Conservation (phyloP, 345 rosid genomes). For the Isatis tinctoria region DNA sequence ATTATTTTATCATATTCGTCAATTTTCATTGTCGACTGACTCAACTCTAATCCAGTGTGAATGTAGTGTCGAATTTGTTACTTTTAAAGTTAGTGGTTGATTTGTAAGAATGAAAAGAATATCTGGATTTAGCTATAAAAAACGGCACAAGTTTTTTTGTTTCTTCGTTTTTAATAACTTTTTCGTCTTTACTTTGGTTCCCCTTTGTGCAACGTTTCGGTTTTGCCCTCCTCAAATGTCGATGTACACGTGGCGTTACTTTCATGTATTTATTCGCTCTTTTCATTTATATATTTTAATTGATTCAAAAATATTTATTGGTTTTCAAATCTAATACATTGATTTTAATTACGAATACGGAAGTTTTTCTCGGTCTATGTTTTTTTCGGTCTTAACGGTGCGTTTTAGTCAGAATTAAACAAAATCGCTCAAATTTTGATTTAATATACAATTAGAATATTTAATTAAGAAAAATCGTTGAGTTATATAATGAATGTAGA, state of each 20-base stretch:
- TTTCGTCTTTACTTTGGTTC: background rate
- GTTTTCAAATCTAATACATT: too few species aligned
- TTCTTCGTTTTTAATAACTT: background rate
- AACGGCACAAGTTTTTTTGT: background rate
- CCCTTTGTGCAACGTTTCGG: constrained; percentile 23
- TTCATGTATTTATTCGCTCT: too few species aligned
- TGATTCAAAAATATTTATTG: too few species aligned
- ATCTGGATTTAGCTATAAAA: background rate
- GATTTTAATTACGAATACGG: too few species aligned
- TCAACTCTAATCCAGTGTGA: background rate
- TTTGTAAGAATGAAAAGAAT: background rate
- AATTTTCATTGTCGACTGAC: background rate
- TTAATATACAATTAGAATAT: too few species aligned
- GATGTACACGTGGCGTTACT: background rate
- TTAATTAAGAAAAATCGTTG: too few species aligned
- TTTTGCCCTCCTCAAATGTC: constrained; percentile 14
- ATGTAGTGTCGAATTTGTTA: background rate
- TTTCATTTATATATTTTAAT: too few species aligned
- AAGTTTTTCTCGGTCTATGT: too few species aligned
- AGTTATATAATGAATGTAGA: too few species aligned
- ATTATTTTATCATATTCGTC: background rate
- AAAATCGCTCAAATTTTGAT: too few species aligned
- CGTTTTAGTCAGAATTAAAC: too few species aligned
- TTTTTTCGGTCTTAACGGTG: too few species aligned
- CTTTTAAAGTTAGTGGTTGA: constrained; percentile 2